Evolutionary conservation across 306 rosid genomes (phyloP), one percentile per base, ranked within the genome.

Genomic region (Dicorynia guianensis): DNA sequence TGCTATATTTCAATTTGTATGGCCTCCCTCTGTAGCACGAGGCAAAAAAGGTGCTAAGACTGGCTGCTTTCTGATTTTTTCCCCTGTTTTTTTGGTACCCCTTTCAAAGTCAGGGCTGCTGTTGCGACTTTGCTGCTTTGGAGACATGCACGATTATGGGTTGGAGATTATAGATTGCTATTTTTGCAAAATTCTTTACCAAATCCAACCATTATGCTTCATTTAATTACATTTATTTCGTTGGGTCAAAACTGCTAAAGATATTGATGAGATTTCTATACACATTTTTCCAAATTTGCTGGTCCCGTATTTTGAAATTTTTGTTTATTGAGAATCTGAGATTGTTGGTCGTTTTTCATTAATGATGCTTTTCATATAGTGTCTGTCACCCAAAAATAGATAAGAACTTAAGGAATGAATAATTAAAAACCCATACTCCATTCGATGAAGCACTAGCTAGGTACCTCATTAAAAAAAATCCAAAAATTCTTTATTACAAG

Each of bases 401-500:
- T 15, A 4, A 8, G 12, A 67, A 25, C 54, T 11, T 13, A 49
- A 44, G 49, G 39, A 40, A 48, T 70, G 66, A 71, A 15, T 76
- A 46, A 48, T 17, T 9, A 58, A 63, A 65, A 52, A 61, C 56
- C 49, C 20, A 47, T 34, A 63, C 48, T 55, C 20, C 39, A 63
- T 63, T 62, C n/a, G 50, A 30, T 20, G 57, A 74, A 35, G 55
- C 20, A 30, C 36, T 60, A 10, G 44, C 36, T 60, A 10, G 44
- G 66, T 63, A 60, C 40, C 64, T 39, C 6, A 3, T 8, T 14
- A 60, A 71, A 74, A 61, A 8, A 36, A 25, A 19, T 34, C 42
- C 47, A 68, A 70, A 72, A 59, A 50, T 17, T 78, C 54, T 56
- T 71, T 12, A 74, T 57, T 63, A 35, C 4, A 35, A 58, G 64